Evolutionary conservation across 768 basidiomycete genomes (phyloP).

Genomic region (Macrolepiota albuminosa): DNA sequence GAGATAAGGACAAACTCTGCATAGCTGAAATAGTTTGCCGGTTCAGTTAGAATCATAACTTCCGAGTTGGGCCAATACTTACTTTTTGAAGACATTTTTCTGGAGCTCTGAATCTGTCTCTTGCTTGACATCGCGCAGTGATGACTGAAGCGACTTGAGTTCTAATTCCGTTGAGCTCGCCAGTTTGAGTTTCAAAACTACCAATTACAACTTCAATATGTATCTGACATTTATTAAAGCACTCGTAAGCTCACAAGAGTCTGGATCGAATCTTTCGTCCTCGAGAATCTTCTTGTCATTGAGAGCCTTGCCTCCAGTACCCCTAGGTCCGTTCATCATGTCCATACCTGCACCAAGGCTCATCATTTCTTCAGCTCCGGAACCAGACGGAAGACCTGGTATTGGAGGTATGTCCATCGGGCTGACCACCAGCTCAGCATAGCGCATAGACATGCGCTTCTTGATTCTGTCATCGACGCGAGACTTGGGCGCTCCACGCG

Average conservation of each 20-base stretch:
- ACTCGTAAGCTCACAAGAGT: constrained; percentile 62
- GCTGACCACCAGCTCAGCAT: constrained; percentile 72
- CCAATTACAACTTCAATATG: constrained; percentile 1
- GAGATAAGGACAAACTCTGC: constrained; percentile 96
- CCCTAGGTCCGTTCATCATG: constrained; percentile 38
- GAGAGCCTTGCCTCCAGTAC: constrained; percentile 38
- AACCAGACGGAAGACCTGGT: constrained; percentile 48
- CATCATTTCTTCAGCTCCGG: constrained; percentile 27
- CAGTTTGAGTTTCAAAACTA: constrained; percentile 78
- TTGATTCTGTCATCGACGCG: constrained; percentile 87
- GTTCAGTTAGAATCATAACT: constrained; percentile 3
- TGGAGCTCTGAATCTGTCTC: constrained; percentile 80
- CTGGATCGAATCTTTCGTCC: constrained; percentile 80
- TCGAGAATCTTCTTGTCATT: constrained; percentile 67
- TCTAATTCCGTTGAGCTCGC: constrained; percentile 89
- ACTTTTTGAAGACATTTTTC: constrained; percentile 95
- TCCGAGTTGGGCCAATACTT: constrained; percentile 8
- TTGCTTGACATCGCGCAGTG: constrained; percentile 63
- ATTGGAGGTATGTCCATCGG: constrained; percentile 63
- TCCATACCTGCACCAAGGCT: constrained; percentile 15
- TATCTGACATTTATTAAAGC: constrained; percentile 11
- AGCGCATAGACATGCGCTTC: constrained; percentile 94
- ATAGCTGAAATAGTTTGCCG: constrained; percentile 53
- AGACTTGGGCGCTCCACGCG: constrained; percentile 46
- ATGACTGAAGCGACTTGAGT: constrained; percentile 70